Base-by-base conservation (phyloP, 371 early-diverging fungal genomes). In the Apophysomyces sp. region DNA sequence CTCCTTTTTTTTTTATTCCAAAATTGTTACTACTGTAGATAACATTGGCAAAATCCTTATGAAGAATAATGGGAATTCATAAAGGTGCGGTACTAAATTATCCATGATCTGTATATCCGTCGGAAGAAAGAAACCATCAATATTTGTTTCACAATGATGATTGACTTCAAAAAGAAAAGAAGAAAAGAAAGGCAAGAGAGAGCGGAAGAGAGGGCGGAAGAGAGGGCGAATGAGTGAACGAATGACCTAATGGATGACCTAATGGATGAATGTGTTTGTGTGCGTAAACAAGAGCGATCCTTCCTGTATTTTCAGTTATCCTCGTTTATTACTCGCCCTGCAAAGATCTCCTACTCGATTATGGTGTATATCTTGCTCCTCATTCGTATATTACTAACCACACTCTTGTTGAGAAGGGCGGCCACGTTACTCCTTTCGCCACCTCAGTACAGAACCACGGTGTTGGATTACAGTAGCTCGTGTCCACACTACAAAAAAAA, bases 61-160 rank as follows among this genome's bases (percentile, higher is more conserved):
- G 11, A n/a, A n/a, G n/a, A 37, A 11, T 37, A n/a, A 37, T n/a
- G n/a, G n/a, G n/a, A n/a, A n/a, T n/a, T n/a, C 37, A 37, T 37
- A 37, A 37, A 37, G 37, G 2, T 37, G 37, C 37, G 11, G 15
- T 13, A 37, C 34, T 11, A 37, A 37, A 13, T 11, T 11, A 37
- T 37, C 11, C n/a, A 37, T 37, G 36, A 73, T 53, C 16, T 73
- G 37, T 32, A 73, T 59, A 28, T 9, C 5, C 15, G 40, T 24
- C 21, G 55, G 55, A 52, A 55, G 72, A 71, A 18, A 34, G n/a
- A 37, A 37, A 37, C 11, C 2, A 37, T 13, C 37, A n/a, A n/a
- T 9, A n/a, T 2, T 11, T 3, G n/a, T 2, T 5, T 2, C 15
- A 37, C n/a, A 37, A 11, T 3, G 34, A 3, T 37, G 37, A 11